Evolutionary conservation across 176 grass and related monocot genomes (phyloP).

Genomic region (Rhynchospora pubera): DNA sequence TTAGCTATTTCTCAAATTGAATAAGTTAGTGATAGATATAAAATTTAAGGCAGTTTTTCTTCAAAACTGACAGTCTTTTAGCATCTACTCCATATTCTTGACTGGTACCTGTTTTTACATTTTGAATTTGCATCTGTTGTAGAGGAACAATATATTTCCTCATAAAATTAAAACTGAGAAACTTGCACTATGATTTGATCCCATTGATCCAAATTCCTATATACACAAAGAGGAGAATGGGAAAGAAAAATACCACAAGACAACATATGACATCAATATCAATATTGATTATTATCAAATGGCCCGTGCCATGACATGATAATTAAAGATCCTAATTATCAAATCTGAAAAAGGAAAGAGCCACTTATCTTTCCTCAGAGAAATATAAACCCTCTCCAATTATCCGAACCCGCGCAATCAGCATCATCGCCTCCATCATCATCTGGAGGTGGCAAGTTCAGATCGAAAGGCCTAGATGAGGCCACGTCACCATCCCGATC

Average conservation of each 20-base stretch:
- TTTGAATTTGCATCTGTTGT: not conserved
- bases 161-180: not conserved
- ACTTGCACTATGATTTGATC: not conserved
- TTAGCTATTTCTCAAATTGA: not conserved
- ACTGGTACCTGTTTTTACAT: not conserved
- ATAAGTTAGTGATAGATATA: not conserved
- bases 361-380: conserved; percentile 25
- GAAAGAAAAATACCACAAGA: conserved; percentile 13
- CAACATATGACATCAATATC: not conserved
- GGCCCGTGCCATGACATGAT: conserved; percentile 6
- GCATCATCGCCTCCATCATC: conserved; percentile 38
- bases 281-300: conserved; percentile 14
- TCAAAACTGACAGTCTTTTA: not conserved
- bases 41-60: not conserved
- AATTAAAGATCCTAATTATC: conserved; percentile 18
- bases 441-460: conserved; percentile 44
- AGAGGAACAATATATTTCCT: not conserved
- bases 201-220: conserved; percentile 23
- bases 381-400: conserved; percentile 28
- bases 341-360: conserved; percentile 10
- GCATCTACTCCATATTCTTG: not conserved
- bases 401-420: conserved; percentile 27
- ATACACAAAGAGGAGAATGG: conserved; percentile 15
- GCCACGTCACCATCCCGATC: conserved; percentile 41
- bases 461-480: conserved; percentile 54